Evolutionary conservation across 2,329 filamentous ascomycete species (phyloP).

Genomic region (Cucurbitaria berberidis): DNA sequence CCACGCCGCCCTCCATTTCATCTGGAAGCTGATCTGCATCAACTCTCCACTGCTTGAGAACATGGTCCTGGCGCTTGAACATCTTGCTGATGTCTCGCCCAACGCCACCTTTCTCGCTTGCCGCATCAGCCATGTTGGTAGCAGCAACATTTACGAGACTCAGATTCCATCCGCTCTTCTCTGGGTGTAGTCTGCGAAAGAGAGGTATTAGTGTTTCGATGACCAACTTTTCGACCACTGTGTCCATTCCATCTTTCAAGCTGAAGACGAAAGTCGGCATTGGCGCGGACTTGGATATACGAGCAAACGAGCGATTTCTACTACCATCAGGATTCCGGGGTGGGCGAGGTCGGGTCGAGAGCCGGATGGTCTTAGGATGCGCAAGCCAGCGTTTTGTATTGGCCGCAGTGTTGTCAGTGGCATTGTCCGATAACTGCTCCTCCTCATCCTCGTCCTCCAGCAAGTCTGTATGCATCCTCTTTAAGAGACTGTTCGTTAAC

Average conservation of each 20-base stretch:
- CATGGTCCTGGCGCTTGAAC: slow-evolving; percentile 77
- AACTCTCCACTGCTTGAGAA: slow-evolving; percentile 70
- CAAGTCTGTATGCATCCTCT: slow-evolving; percentile 80
- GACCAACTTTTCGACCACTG: slow-evolving; percentile 71
- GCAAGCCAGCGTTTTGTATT: slow-evolving; percentile 70
- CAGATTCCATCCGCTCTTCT: slow-evolving; percentile 75
- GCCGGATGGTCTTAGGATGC: slow-evolving; percentile 78
- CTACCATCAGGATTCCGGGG: slow-evolving; percentile 60
- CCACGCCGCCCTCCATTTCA: slow-evolving; percentile 1
- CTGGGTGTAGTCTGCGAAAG: slow-evolving; percentile 75
- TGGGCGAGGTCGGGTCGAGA: slow-evolving; percentile 73
- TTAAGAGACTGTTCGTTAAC: slow-evolving; percentile 72
- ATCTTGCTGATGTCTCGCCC: slow-evolving; percentile 81
- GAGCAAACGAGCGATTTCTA: slow-evolving; percentile 65
- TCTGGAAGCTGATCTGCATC: slow-evolving; percentile 53
- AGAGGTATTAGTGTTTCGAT: slow-evolving; percentile 71
- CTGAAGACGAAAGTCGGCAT: slow-evolving; percentile 77
- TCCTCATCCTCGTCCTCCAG: slow-evolving; percentile 58
- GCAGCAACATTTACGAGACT: slow-evolving; percentile 86
- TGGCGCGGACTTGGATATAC: slow-evolving; percentile 76
- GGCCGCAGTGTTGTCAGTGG: not conserved
- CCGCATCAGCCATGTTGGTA: slow-evolving; percentile 73
- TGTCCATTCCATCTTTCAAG: slow-evolving; percentile 62
- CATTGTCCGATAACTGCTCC: not conserved
- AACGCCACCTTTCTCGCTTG: slow-evolving; percentile 52